Conservation (phyloP, 2,329 filamentous ascomycete species). For the Fusarium brachygibbosum region DNA sequence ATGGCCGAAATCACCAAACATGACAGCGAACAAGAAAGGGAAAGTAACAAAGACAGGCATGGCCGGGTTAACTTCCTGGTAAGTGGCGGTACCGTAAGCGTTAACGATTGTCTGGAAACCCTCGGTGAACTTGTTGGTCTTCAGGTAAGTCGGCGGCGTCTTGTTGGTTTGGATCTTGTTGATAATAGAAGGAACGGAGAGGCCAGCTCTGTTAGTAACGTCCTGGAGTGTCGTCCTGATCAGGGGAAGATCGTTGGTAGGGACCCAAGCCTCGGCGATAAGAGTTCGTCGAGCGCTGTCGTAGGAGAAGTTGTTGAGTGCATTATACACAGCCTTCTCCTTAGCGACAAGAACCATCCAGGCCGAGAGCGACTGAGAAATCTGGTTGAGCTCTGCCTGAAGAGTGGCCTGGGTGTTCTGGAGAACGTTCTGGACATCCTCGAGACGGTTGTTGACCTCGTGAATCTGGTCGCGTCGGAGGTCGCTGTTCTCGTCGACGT, state of each 20-base stretch:
- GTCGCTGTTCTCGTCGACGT: constrained; percentile 97
- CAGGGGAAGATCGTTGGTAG: constrained; percentile 87
- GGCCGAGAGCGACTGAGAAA: constrained; percentile 89
- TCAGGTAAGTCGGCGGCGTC: constrained; percentile 96
- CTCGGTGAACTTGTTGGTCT: constrained; percentile 98
- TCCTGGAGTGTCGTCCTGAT: constrained; percentile 96
- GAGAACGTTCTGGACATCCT: constrained; percentile 91
- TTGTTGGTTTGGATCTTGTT: constrained; percentile 98
- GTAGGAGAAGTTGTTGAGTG: constrained; percentile 95
- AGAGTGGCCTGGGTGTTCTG: constrained; percentile 95
- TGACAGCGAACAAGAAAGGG: constrained; percentile 99
- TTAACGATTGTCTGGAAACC: constrained; percentile 99
- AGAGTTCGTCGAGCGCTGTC: constrained; percentile 95
- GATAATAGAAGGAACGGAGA: constrained; percentile 98
- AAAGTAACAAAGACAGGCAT: constrained; percentile 97
- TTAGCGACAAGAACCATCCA: constrained; percentile 99
- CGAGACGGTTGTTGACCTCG: constrained; percentile 93
- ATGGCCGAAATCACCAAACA: constrained; percentile 99
- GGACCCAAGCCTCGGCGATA: constrained; percentile 98
- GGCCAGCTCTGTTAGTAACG: constrained; percentile 93
- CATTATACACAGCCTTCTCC: constrained; percentile 97
- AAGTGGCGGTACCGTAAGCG: constrained; percentile 97
- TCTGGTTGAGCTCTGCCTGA: constrained; percentile 92
- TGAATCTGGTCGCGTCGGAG: constrained; percentile 95
- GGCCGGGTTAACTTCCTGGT: constrained; percentile 96